Conservation (phyloP, 2,329 filamentous ascomycete genomes). For the Fusarium zealandicum region DNA sequence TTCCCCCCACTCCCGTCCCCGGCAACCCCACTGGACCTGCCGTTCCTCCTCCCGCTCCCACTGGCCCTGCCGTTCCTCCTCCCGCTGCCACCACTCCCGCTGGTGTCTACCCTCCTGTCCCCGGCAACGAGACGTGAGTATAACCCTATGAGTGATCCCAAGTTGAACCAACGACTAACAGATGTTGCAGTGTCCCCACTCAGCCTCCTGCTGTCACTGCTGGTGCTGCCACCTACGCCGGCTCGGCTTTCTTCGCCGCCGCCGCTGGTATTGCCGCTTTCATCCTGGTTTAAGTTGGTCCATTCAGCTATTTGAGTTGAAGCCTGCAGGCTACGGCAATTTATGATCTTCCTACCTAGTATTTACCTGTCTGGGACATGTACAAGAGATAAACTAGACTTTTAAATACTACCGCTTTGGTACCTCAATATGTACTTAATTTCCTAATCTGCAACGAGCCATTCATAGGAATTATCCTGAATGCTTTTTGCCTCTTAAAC, state of each 20-base stretch:
- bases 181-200: constrained; percentile 24
- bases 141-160: background rate
- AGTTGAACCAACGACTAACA: constrained; percentile 29
- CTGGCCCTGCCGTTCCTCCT: constrained; percentile 39
- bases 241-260: constrained; percentile 62
- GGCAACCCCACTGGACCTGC: background rate
- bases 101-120: constrained; percentile 48
- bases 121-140: constrained; percentile 47
- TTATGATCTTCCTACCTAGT: constrained; percentile 44
- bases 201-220: constrained; percentile 53
- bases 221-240: constrained; percentile 61
- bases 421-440: constrained; percentile 47
- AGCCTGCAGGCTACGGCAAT: constrained; percentile 52
- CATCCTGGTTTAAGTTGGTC: constrained; percentile 60
- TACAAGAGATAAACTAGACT: constrained; percentile 50
- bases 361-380: constrained; percentile 45
- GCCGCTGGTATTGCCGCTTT: constrained; percentile 62
- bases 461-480: constrained; percentile 7
- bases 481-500: background rate
- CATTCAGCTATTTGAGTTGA: constrained; percentile 47
- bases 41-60: no score
- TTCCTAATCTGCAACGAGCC: constrained; percentile 53
- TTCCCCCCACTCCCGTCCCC: no score
- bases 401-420: constrained; percentile 46
- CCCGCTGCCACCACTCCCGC: constrained; percentile 37